A percentile compares a stretch with the other conserved stretches of the same genome.
phyloP scores from a whole-genome alignment of 2,329 filamentous ascomycete species.

The Tolypocladium ovalisporum region DNA sequence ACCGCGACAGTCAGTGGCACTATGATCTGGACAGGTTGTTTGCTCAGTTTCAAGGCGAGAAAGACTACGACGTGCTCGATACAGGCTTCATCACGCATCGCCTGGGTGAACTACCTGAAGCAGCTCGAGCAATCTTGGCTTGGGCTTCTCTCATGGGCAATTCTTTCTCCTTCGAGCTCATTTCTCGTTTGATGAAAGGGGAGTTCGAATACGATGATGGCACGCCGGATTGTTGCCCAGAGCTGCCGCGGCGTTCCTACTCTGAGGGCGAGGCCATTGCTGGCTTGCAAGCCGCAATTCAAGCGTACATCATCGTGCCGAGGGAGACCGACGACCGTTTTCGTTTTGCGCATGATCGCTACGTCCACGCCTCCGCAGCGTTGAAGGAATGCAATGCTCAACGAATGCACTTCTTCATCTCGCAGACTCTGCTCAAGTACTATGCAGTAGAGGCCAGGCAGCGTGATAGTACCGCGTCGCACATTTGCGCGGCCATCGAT shows the following conservation, averaged over 20 bases:
- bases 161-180: conserved; percentile 72
- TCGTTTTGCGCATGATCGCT: conserved; percentile 80
- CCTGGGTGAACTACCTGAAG: conserved; percentile 62
- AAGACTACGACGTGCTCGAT: conserved; percentile 69
- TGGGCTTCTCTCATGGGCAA: conserved; percentile 81
- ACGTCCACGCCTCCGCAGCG: conserved; percentile 61
- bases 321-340: conserved; percentile 81
- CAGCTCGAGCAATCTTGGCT: conserved; percentile 67
- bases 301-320: conserved; percentile 69
- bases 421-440: conserved; percentile 68
- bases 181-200: conserved; percentile 66
- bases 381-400: conserved; percentile 58
- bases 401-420: conserved; percentile 88
- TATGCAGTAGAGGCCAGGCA: conserved; percentile 47
- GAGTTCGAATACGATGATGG: conserved; percentile 57
- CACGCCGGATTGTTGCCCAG: conserved; percentile 15
- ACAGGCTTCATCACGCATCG: conserved; percentile 73
- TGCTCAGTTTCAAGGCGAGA: conserved; percentile 68
- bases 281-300: conserved; percentile 72
- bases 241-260: conserved; percentile 23
- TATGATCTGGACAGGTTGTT: conserved; percentile 82
- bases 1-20: conserved; percentile 70
- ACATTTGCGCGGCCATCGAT: conserved; percentile 67
- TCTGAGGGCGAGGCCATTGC: conserved; percentile 59
- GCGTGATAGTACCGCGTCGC: conserved; percentile 65